These are phyloP conservation scores for Bassia scoparia DNA, from an alignment of 148 eudicot species.

Conservation along the genomic window DNA sequence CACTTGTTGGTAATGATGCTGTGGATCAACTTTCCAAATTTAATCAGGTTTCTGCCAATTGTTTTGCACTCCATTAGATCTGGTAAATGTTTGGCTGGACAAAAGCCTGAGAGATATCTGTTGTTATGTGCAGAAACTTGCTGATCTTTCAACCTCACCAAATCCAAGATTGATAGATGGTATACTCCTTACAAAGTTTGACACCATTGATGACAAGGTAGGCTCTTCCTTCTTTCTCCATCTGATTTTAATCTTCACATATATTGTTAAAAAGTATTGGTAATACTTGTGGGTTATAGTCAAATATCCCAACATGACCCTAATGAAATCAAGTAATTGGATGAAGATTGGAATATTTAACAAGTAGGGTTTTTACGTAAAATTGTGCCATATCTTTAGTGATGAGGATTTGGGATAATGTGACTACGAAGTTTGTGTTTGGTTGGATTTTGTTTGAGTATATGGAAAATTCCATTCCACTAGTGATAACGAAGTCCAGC, in stretches of 20 bases:
- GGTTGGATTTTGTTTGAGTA: too few relatives aligned
- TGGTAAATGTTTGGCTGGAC: neutral
- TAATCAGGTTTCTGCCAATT: conserved; percentile 52
- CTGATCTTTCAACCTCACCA: conserved; percentile 72
- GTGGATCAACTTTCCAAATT: conserved; percentile 92
- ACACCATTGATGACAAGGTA: conserved; percentile 96
- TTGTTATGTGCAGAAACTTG: conserved; percentile 64
- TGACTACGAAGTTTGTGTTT: too few relatives aligned
- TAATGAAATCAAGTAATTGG: neutral
- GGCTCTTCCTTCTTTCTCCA: neutral
- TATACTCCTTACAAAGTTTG: conserved; percentile 94
- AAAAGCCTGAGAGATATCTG: conserved; percentile 12
- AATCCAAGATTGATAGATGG: conserved; percentile 92
- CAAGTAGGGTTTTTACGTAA: neutral
- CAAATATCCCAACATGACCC: neutral
- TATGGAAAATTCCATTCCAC: too few relatives aligned
- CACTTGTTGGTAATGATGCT: conserved; percentile 94
- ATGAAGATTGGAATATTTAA: neutral
- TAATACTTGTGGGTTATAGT: neutral
- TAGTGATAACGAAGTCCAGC: too few relatives aligned
- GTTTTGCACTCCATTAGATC: neutral
- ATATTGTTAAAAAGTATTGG: too few relatives aligned
- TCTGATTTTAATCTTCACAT: neutral
- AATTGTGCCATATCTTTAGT: neutral
- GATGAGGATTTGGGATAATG: neutral